Base-by-base conservation (phyloP, 768 basidiomycete species). In the Rhodotorula kratochvilovae region DNA sequence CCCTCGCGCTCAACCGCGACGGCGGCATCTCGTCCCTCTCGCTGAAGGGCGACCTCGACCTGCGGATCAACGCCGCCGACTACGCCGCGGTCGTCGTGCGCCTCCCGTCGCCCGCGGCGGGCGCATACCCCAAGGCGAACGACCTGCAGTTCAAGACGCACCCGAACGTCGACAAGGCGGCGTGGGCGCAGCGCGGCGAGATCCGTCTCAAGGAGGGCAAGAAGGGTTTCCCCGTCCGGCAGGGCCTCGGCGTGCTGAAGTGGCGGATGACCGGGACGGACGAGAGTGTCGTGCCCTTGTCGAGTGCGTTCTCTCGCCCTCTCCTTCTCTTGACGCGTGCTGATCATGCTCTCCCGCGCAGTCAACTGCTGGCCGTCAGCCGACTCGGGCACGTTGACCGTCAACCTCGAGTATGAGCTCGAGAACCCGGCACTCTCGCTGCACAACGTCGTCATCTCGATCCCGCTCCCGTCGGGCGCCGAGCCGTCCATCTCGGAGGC, bases 311-410 rank as follows among this genome's bases (percentile, higher is more conserved):
- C 61, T n/a, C 23, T 27, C 19, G 17, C 63, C 21, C 53, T 35
- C 50, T 58, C 36, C 59, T 5, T 12, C n/a, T 16, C 10, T 21
- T 7, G 27, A 29, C 33, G 27, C 21, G 7, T 42, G 19, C 50
- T 66, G 29, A 70, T 39, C n/a, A 58, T 6, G 10, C 48, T 11
- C 25, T 16, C 12, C 27, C 12, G 13, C 56, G 29, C 62, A 93
- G 94, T 99, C 80, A 99, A 92, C 79, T 94, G 92, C 81, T 98
- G 94, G 94, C 96, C 94, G 21, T 88, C 92, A 21, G 89, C 91
- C 12, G 91, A 91, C 76, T 89, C 92, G 71, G 92, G 92, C n/a
- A 89, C 89, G 2, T 90, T 88, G 75, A 92, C 95, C 73, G 91
- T 98, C 70, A 94, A 90, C 81, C 91, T 98, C 72, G 96, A 97